Evolutionary conservation across 2,329 filamentous ascomycete genomes (phyloP).

Genomic region (Aspergillus viridinutans): DNA sequence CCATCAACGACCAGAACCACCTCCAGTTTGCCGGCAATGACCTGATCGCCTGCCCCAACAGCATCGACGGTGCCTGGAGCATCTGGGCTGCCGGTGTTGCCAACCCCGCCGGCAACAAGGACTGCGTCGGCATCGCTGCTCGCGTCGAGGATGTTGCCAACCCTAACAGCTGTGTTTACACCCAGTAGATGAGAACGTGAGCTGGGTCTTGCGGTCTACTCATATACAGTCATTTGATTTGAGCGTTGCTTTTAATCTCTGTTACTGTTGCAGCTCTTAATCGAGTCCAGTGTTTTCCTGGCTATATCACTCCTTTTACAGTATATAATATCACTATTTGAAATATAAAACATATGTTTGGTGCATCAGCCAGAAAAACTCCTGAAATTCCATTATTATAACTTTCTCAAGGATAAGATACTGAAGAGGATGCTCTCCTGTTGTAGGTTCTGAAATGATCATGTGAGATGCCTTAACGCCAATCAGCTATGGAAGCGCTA

Average conservation of each 20-base stretch:
- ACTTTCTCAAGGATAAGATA: too few species aligned
- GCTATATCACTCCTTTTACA: neutral
- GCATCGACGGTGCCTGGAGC: conserved; percentile 41
- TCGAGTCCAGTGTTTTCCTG: neutral
- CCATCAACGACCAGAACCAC: conserved; percentile 39
- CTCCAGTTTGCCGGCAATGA: conserved; percentile 45
- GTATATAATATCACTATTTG: neutral
- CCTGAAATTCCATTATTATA: too few species aligned
- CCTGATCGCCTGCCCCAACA: conserved; percentile 53
- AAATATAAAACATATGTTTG: too few species aligned
- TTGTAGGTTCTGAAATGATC: too few species aligned
- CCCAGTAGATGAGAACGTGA: conserved; percentile 13
- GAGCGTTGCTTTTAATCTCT: neutral
- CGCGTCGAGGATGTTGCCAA: conserved; percentile 19
- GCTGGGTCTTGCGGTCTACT: neutral
- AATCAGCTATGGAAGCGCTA: too few species aligned
- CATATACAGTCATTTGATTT: neutral
- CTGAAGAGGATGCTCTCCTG: too few species aligned
- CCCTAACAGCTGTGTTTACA: conserved; percentile 25
- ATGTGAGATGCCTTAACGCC: too few species aligned
- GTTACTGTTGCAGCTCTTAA: neutral
- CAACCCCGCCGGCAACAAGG: conserved; percentile 28
- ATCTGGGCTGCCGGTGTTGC: conserved; percentile 28
- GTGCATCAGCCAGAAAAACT: too few species aligned
- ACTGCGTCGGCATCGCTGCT: conserved; percentile 33